Conservation (phyloP, 169 alveolate species). For the Eimeria sp. region DNA sequence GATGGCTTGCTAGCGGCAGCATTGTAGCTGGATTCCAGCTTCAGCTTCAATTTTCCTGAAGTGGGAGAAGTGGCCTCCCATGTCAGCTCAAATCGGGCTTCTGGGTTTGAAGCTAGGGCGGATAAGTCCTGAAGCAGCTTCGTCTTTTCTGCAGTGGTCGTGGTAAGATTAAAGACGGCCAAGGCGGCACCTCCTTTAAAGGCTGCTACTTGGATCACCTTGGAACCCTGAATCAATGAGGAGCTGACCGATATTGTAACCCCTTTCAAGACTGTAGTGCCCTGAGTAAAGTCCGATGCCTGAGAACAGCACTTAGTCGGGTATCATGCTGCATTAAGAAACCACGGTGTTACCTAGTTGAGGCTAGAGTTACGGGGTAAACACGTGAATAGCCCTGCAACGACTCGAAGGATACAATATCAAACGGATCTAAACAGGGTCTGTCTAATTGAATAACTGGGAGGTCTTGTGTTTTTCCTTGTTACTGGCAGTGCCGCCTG, state of each 20-base stretch:
- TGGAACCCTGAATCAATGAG: constrained; percentile 8
- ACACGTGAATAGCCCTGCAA: too few relatives aligned
- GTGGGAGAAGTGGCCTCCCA: constrained; percentile 58
- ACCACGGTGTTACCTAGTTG: background rate
- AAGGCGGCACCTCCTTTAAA: constrained; percentile 35
- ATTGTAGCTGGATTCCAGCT: constrained; percentile 34
- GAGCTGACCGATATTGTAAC: constrained; percentile 27
- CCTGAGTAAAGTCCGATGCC: constrained; percentile 40
- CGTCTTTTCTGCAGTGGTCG: constrained; percentile 44
- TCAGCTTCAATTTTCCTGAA: constrained; percentile 31
- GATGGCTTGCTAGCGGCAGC: constrained; percentile 72
- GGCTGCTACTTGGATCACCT: constrained; percentile 53
- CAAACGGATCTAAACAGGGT: background rate
- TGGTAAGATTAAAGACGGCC: constrained; percentile 49
- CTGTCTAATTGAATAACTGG: background rate
- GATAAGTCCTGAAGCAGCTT: constrained; percentile 46
- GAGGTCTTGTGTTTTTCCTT: background rate
- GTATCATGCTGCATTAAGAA: background rate
- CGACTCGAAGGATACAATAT: too few relatives aligned
- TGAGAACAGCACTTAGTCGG: background rate
- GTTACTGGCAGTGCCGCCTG: background rate
- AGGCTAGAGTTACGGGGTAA: too few relatives aligned
- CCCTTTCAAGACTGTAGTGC: constrained; percentile 59
- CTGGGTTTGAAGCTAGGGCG: constrained; percentile 22
- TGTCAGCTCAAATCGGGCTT: constrained; percentile 46